Evolutionary conservation across 1,139 yeast species (phyloP), one percentile per base, ranked within the genome.

Genomic region (Zhuliangozyma blackwelliae): DNA sequence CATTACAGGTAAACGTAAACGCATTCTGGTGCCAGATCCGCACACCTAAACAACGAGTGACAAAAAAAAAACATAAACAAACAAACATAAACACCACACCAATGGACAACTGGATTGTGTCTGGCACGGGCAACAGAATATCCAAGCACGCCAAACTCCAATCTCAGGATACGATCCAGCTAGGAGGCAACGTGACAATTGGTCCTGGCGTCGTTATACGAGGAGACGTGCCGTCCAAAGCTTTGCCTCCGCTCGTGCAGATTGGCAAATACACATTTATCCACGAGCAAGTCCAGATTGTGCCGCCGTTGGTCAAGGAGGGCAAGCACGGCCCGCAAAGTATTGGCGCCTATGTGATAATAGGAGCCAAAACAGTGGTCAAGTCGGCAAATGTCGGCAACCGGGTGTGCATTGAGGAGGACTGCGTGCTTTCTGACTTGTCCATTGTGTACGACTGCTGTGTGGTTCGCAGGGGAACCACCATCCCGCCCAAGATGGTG

Each of bases 361-460:
- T 84, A 2, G 88, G 86, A 1, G 45, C 47, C 5, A 53, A 61
- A 29, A 50, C 74, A 7, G 41, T 37, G 5, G 49, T 82, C 1
- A 56, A 64, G 16, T 68, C 72, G 57, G 75, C 74, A 2, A 64
- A 60, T 32, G 68, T 84, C 10, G 92, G 90, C 1, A 69, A 65
- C 41, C 55, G 84, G 36, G 84, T 83, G 25, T 45, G 63, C 8
- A 61, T 84, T 5, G 89, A 74, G 22, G 45, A 50, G 1, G 45
- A 61, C 28, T 71, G 76, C 40, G 34, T 40, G 0, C 44, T 75
- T 20, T 65, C 75, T 8, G 63, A 67, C 40, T 59, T 68, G 36
- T 62, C 74, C 5, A 68, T 79, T n/a, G 60, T 84, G 25, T 76
- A 79, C 45, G 89, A 82, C 48, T 78, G 86, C 47, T 81, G 80